These are phyloP conservation scores for Coemansia sp. DNA, from an alignment of 192 early-diverging fungal species.

Conservation along the genomic window DNA sequence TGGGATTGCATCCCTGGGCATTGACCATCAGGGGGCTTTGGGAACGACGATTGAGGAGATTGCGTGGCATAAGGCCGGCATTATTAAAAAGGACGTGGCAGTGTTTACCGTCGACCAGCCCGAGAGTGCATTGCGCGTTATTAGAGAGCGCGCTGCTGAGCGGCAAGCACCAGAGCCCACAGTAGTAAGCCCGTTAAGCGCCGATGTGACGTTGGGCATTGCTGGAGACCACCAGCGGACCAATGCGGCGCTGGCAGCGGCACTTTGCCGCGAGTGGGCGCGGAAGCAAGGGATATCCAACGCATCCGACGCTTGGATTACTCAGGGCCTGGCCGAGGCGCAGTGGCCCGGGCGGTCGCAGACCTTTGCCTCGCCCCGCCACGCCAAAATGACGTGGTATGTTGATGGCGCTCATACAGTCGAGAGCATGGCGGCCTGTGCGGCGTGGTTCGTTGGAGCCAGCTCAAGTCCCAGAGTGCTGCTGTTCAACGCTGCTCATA, in stretches of 20 bases:
- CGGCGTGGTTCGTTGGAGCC: conserved; percentile 58
- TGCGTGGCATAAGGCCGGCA: conserved; percentile 86
- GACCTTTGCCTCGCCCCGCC: conserved; percentile 56
- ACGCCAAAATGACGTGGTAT: conserved; percentile 67
- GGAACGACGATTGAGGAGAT: conserved; percentile 78
- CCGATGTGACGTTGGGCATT: conserved; percentile 62
- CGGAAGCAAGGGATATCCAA: conserved; percentile 14
- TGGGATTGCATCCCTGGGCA: conserved; percentile 78
- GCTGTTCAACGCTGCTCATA: conserved; percentile 89
- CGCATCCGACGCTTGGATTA: conserved; percentile 6
- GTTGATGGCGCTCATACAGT: conserved; percentile 95
- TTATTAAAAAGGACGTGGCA: conserved; percentile 75
- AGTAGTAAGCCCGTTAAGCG: conserved; percentile 25
- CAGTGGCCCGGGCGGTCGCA: conserved; percentile 93
- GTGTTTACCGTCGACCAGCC: conserved; percentile 76
- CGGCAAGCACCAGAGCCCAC: conserved; percentile 50
- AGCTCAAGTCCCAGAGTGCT: conserved; percentile 58
- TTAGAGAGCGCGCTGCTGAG: conserved; percentile 73
- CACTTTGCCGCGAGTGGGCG: conserved; percentile 75
- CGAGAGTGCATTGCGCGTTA: conserved; percentile 66
- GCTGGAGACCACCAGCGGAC: conserved; percentile 81
- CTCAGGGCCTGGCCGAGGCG: conserved; percentile 64
- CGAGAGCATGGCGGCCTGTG: conserved; percentile 78
- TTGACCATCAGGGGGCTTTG: conserved; percentile 74
- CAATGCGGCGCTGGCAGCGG: conserved; percentile 83